Base-by-base conservation (phyloP, 2,329 filamentous ascomycete genomes). In the Paracoccidioides lutzii region DNA sequence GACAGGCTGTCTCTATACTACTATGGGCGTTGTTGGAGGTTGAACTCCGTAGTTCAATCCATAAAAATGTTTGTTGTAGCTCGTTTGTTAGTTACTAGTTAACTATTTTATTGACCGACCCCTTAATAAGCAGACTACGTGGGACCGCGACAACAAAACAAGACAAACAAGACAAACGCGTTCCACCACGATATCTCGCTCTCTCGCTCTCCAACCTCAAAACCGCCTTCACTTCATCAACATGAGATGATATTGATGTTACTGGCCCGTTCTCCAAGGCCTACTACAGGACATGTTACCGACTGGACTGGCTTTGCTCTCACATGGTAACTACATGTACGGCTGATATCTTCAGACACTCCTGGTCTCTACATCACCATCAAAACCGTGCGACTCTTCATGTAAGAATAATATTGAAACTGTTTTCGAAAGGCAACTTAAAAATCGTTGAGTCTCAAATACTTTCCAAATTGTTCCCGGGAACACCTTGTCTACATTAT, bases 131-230 rank as follows among this genome's bases (percentile, higher is more conserved):
- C 22, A 22, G 22, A 22, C 22, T 22, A 41, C 49, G 49, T 52
- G 48, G 35, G 2, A 40, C 48, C 48, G 49, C 37, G 50, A 52
- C 37, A 22, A 22, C 22, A 22, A 22, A 22, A 22, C 22, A 3
- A 9, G 38, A 4, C 50, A 52, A 52, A 52, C 38, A 52, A 32
- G 37, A 32, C 49, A 42, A 52, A 52, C 49, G 42, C n/a, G n/a
- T n/a, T 30, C 8, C 48, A 3, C 33, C 48, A 22, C 40, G 33
- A n/a, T n/a, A 30, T 10, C 3, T 8, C 4, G 15, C 7, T 37
- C 6, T 37, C 1, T 37, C 6, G 10, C 35, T 37, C 7, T 14
- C 5, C 10, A 14, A 42, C 14, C 10, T 42, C 40, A 28, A 28
- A 32, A 14, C 22, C 10, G 44, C 44, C 15, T 22, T 22, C 22